These are phyloP conservation scores for Didymella exigua DNA, from an alignment of 2,329 filamentous ascomycete species.

Conservation along the genomic window DNA sequence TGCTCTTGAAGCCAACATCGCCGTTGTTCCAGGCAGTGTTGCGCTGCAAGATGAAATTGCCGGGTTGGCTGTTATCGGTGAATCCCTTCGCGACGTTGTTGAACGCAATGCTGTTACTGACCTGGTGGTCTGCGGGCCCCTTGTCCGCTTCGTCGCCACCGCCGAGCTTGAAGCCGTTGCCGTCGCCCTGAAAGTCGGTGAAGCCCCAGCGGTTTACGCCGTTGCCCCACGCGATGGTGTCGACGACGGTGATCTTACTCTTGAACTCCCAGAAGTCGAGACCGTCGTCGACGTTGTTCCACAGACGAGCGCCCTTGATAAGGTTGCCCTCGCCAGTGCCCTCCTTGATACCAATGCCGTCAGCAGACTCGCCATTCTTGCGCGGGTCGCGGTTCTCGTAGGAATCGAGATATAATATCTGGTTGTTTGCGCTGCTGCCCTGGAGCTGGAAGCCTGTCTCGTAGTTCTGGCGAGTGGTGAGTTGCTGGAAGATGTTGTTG, in stretches of 20 bases:
- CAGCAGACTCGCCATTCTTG: slow-evolving; percentile 59
- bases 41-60: slow-evolving; percentile 48
- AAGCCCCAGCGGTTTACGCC: slow-evolving; percentile 56
- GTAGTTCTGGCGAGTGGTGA: slow-evolving; percentile 50
- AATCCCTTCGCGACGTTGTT: slow-evolving; percentile 54
- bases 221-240: slow-evolving; percentile 56
- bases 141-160: slow-evolving; percentile 43
- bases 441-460: slow-evolving; percentile 50
- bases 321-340: slow-evolving; percentile 55
- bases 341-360: slow-evolving; percentile 57
- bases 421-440: slow-evolving; percentile 36
- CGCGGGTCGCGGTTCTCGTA: slow-evolving; percentile 47
- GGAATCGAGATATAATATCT: slow-evolving; percentile 32
- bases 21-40: slow-evolving; percentile 57
- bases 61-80: slow-evolving; percentile 55
- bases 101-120: slow-evolving; percentile 56
- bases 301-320: slow-evolving; percentile 54
- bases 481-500: slow-evolving; percentile 47
- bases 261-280: slow-evolving; percentile 55
- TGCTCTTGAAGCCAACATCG: slow-evolving; percentile 51
- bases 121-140: slow-evolving; percentile 50
- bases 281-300: slow-evolving; percentile 60
- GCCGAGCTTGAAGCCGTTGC: slow-evolving; percentile 58
- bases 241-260: slow-evolving; percentile 52
- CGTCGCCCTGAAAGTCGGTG: slow-evolving; percentile 52